A percentile compares a stretch with the other conserved stretches of the same genome.
phyloP scores from a whole-genome alignment of 2,329 filamentous ascomycete species.

The Neurospora sp. region DNA sequence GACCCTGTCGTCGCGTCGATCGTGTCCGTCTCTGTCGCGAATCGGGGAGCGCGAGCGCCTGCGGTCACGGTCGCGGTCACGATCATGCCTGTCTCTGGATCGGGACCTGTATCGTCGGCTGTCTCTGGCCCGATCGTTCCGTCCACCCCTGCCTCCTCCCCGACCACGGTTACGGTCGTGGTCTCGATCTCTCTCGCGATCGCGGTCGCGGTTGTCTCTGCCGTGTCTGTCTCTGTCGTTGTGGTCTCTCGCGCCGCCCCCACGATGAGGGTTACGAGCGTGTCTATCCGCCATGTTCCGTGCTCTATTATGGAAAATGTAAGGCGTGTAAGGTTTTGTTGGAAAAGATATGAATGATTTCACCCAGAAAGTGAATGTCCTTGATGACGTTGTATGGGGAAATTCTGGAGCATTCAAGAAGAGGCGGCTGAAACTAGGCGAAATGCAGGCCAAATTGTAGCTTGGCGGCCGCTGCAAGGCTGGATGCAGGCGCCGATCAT shows the following conservation, averaged over 20 bases:
- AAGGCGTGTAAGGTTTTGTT: not conserved
- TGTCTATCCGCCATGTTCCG: not conserved
- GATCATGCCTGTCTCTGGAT: conserved; percentile 7
- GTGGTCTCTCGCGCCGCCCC: conserved; percentile 20
- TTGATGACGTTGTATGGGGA: not conserved
- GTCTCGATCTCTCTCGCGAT: conserved; percentile 3
- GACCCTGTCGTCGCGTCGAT: conserved; percentile 6
- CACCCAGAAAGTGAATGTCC: not conserved
- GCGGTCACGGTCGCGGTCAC: conserved; percentile 4
- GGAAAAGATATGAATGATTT: not conserved
- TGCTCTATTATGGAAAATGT: not conserved
- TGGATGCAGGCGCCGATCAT: not conserved
- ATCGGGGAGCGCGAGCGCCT: conserved; percentile 11
- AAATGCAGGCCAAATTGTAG: not conserved
- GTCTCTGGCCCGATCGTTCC: conserved; percentile 17
- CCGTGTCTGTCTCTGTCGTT: conserved; percentile 12
- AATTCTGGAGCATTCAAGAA: not conserved
- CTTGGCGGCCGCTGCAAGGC: not conserved
- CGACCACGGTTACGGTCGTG: conserved; percentile 3
- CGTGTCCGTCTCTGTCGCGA: conserved; percentile 6
- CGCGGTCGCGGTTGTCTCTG: not conserved
- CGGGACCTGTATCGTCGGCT: conserved; percentile 11
- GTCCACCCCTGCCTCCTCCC: conserved; percentile 18
- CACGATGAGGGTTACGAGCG: conserved; percentile 6
- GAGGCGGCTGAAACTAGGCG: not conserved